Percentiles rank a stretch among this genome's conserved stretches.
Conservation (phyloP, 805 yeast genomes). For the Kodamaea sagamina region DNA sequence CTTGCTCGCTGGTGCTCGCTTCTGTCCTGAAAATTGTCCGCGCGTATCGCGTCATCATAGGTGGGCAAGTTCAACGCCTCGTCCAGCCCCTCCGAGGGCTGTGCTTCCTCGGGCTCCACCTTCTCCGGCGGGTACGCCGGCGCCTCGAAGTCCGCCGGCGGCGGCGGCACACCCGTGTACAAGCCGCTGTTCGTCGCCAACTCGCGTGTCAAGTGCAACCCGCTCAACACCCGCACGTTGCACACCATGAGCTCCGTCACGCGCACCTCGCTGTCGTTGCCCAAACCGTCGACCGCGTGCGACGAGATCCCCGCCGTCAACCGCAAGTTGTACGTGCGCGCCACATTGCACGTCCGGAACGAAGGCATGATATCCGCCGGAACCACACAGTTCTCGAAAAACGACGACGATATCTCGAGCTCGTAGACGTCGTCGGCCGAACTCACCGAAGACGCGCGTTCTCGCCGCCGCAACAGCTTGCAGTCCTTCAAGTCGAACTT, state of each 20-base stretch:
- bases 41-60: slow-evolving; percentile 39
- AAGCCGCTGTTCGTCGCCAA: slow-evolving; percentile 15
- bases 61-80: slow-evolving; percentile 29
- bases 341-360: slow-evolving; percentile 57
- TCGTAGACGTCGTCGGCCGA: slow-evolving; percentile 29
- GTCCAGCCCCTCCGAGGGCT: slow-evolving; percentile 15
- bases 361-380: slow-evolving; percentile 55
- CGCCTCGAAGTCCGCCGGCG: neutral
- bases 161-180: neutral
- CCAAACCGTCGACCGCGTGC: neutral
- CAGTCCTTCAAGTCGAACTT: slow-evolving; percentile 42
- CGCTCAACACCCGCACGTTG: slow-evolving; percentile 38
- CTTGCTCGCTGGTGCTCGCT: slow-evolving; percentile 37
- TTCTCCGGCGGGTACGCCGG: neutral
- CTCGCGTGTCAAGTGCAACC: slow-evolving; percentile 28
- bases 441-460: slow-evolving; percentile 18
- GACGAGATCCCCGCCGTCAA: slow-evolving; percentile 34
- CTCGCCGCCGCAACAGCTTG: slow-evolving; percentile 24
- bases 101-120: neutral
- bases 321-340: slow-evolving; percentile 43
- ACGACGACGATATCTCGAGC: slow-evolving; percentile 44
- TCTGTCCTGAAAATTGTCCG: slow-evolving; percentile 31
- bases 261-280: slow-evolving; percentile 1
- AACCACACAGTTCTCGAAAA: slow-evolving; percentile 42
- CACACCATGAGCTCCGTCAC: slow-evolving; percentile 1